Evolutionary conservation across 495 filamentous ascomycete genomes (phyloP), one percentile per base, ranked within the genome.

Genomic region (Penicillium antarcticum): DNA sequence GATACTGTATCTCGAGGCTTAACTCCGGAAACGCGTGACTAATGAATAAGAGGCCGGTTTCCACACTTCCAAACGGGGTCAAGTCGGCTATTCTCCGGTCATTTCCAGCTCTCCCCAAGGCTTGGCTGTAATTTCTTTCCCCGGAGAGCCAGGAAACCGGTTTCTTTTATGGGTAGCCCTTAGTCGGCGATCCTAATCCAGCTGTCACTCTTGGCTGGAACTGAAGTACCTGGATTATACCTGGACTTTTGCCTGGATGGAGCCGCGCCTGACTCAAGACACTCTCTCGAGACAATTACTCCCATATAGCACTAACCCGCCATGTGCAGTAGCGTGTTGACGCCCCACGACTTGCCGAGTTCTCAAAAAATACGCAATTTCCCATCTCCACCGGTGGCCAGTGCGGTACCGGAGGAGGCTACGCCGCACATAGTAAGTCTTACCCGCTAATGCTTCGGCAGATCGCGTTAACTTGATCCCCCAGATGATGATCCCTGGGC

Each of bases 381-480:
- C 51, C 34, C 18, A 21, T 45, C 45, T 37, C 45, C 52, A 50
- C 23, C 23, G n/a, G 10, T 55, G 53, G 51, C 48, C 61, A 53
- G 42, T 63, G 57, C 53, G 40, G 43, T 26, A 34, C 50, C 42
- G 47, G 40, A 35, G 47, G 43, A 46, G 32, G 43, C 61, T 64
- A 62, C 52, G 38, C 58, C 59, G 38, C 42, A 65, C 42, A 57
- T 19, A 50, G 62, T 62, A 65, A 65, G 62, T 65, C 51, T 56
- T 43, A 51, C 49, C 59, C 59, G 55, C 61, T 51, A 31, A 48
- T 39, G 34, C 55, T 59, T 62, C 62, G 62, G 62, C 37, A 62
- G 59, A 65, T 65, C 62, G 51, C 42, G 35, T 42, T 55, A 36
- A 23, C 51, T 34, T 58, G 48, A 45, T 45, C 29, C 46, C 46